These are phyloP conservation scores for Emergomyces orientalis DNA, from an alignment of 2,329 filamentous ascomycete species.

Conservation along the genomic window DNA sequence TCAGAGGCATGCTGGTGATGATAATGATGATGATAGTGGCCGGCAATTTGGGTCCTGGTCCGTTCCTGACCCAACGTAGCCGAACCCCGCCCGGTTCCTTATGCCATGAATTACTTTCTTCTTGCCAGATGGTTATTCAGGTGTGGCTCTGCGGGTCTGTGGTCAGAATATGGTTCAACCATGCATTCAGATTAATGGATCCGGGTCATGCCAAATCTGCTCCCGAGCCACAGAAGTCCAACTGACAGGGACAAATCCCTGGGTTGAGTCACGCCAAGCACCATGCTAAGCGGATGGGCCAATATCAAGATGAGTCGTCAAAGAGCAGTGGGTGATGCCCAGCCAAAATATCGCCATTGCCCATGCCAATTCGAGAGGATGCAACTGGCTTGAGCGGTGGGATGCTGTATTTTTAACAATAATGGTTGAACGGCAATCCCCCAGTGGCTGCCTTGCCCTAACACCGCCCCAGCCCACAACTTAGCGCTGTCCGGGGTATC, in stretches of 20 bases:
- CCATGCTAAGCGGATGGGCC: too few relatives aligned
- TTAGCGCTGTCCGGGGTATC: slow-evolving; percentile 16
- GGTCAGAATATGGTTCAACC: not conserved
- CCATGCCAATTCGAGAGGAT: not conserved
- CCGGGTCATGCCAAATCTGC: not conserved
- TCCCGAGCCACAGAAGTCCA: not conserved
- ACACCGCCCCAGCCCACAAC: not conserved
- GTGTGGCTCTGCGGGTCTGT: not conserved
- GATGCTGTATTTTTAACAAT: not conserved
- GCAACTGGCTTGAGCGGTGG: not conserved
- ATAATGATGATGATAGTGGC: not conserved
- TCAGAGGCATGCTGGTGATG: not conserved
- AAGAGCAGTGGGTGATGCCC: not conserved
- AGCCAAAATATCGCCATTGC: too few relatives aligned
- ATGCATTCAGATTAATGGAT: not conserved
- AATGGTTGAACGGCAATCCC: not conserved
- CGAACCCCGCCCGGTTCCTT: not conserved
- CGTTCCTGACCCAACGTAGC: not conserved
- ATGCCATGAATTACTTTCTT: not conserved
- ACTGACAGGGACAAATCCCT: not conserved
- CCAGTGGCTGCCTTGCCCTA: slow-evolving; percentile 10
- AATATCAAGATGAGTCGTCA: not conserved
- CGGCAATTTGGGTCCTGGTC: not conserved
- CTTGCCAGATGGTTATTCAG: not conserved
- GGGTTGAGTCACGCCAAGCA: not conserved